These are phyloP conservation scores for Monosporascus sp. DNA, from an alignment of 2,329 filamentous ascomycete species.

Conservation along the genomic window DNA sequence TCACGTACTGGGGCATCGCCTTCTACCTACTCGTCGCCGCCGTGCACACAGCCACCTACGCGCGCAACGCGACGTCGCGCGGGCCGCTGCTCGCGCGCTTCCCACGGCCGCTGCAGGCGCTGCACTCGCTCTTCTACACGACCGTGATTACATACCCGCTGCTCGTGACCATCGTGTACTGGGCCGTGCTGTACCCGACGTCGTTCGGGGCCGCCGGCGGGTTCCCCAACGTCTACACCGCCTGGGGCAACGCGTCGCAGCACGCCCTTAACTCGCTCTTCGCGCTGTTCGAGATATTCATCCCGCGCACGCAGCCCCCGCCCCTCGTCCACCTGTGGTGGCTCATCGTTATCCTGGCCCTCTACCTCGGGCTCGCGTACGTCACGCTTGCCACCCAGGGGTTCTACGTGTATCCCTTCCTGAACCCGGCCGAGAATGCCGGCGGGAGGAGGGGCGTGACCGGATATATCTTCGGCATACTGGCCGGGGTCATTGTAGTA, in stretches of 20 bases:
- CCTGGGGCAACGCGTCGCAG: constrained; percentile 65
- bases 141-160: constrained; percentile 60
- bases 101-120: constrained; percentile 56
- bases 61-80: constrained; percentile 33
- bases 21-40: constrained; percentile 71
- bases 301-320: constrained; percentile 57
- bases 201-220: constrained; percentile 47
- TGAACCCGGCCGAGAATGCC: constrained; percentile 53
- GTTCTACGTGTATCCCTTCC: constrained; percentile 74
- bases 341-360: constrained; percentile 62
- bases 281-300: constrained; percentile 68
- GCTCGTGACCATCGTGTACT: constrained; percentile 67
- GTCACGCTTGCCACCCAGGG: constrained; percentile 63
- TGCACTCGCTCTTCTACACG: constrained; percentile 61
- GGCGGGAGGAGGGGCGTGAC: constrained; percentile 46
- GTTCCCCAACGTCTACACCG: constrained; percentile 44
- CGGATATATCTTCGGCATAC: constrained; percentile 53
- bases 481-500: constrained; percentile 36
- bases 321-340: constrained; percentile 62
- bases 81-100: constrained; percentile 52
- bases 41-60: constrained; percentile 65
- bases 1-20: constrained; percentile 76
- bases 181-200: constrained; percentile 61
- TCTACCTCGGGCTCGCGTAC: constrained; percentile 72
- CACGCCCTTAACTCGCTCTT: constrained; percentile 71